These are phyloP conservation scores for Agrocybe chaxingu DNA, from an alignment of 768 basidiomycete genomes.

Conservation along the genomic window DNA sequence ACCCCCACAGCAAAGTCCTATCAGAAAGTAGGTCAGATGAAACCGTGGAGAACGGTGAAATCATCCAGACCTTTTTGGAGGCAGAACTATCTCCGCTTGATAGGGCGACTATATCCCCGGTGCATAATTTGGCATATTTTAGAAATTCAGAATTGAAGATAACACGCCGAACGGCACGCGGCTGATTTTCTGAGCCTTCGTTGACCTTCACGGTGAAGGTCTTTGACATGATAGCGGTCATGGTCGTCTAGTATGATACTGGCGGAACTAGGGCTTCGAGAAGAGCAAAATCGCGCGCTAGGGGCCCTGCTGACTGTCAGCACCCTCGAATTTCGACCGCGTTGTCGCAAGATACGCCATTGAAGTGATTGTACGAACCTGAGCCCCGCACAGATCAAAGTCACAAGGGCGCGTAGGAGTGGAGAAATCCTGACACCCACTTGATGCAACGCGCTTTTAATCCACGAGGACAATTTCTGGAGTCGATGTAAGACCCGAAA, in stretches of 20 bases:
- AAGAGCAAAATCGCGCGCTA: background rate
- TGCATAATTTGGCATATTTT: slow-evolving; percentile 57
- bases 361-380: slow-evolving; percentile 8
- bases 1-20: slow-evolving; percentile 68
- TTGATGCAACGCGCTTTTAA: too few species aligned
- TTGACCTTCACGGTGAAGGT: slow-evolving; percentile 38
- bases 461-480: too few species aligned
- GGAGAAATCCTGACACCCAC: background rate
- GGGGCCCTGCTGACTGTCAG: slow-evolving; percentile 2
- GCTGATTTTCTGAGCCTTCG: slow-evolving; percentile 29
- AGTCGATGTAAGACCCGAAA: too few species aligned
- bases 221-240: slow-evolving; percentile 26
- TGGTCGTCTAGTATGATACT: slow-evolving; percentile 1
- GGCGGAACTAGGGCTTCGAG: background rate
- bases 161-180: slow-evolving; percentile 61
- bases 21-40: slow-evolving; percentile 15
- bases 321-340: background rate
- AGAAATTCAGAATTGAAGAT: slow-evolving; percentile 59
- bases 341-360: slow-evolving; percentile 7
- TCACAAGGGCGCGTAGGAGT: slow-evolving; percentile 11
- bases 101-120: slow-evolving; percentile 69
- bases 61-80: slow-evolving; percentile 21
- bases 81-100: slow-evolving; percentile 31
- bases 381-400: slow-evolving; percentile 4
- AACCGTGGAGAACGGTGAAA: slow-evolving; percentile 1